A percentile compares a stretch with the other conserved stretches of the same genome.
Evolutionary conservation across 768 basidiomycete genomes (phyloP).

Genomic region (Suillus tomentosus): DNA sequence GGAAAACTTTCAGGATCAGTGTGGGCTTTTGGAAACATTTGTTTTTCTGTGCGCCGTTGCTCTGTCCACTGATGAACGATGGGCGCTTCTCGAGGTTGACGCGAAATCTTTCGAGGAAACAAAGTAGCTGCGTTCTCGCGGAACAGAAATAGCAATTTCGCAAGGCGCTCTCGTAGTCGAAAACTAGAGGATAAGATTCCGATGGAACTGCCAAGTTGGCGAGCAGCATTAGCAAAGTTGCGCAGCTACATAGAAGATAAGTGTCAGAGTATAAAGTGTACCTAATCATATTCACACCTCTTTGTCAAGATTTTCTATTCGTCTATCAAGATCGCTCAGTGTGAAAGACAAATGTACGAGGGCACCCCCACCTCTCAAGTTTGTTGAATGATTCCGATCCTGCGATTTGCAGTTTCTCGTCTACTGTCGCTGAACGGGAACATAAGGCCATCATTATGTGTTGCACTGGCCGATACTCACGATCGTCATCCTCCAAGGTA

Average conservation of each 20-base stretch:
- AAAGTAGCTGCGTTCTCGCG: constrained; percentile 57
- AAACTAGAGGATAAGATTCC: constrained; percentile 57
- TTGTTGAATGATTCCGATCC: constrained; percentile 50
- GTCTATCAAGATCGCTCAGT: constrained; percentile 33
- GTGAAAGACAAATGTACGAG: constrained; percentile 10
- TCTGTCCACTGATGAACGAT: constrained; percentile 40
- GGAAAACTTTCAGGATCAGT: constrained; percentile 53
- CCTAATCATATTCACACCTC: constrained; percentile 34
- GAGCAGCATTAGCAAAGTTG: constrained; percentile 57
- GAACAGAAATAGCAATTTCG: constrained; percentile 51
- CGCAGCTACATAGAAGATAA: constrained; percentile 39
- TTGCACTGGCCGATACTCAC: constrained; percentile 33
- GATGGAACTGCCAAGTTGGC: constrained; percentile 56
- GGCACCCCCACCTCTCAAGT: constrained; percentile 46
- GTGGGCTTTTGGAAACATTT: constrained; percentile 38
- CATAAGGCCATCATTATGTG: constrained; percentile 12
- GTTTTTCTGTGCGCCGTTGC: constrained; percentile 28
- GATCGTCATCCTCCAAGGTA: constrained; percentile 45
- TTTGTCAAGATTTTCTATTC: constrained; percentile 49
- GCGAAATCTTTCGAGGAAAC: constrained; percentile 48
- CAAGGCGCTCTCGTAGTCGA: constrained; percentile 51
- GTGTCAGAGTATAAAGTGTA: constrained; percentile 9
- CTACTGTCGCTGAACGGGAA: constrained; percentile 41
- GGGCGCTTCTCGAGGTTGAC: constrained; percentile 39
- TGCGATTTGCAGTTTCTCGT: constrained; percentile 51